Base-by-base conservation (phyloP, 768 basidiomycete genomes). In the Tulasnella sp. region DNA sequence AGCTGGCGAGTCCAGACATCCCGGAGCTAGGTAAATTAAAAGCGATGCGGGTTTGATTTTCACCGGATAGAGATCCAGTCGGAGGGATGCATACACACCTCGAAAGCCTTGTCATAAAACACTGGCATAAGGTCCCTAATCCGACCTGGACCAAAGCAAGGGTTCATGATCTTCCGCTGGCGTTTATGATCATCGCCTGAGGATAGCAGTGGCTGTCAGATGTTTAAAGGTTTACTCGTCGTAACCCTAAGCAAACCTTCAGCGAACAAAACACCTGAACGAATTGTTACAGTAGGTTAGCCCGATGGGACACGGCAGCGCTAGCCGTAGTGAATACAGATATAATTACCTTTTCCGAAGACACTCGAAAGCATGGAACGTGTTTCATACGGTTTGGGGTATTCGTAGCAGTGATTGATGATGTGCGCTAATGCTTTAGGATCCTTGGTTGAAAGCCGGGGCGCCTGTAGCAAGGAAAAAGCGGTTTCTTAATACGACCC, bases 131-230 rank as follows among this genome's bases (percentile, higher is more conserved):
- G 81, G 61, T 87, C 88, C 2, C 90, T 85, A 69, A 92, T 86
- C 80, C 91, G 90, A 1, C 86, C 83, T 2, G 86, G 85, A 1
- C 91, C 90, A 80, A 92, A 92, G 0, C 90, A 90, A 16, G 91
- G 91, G 79, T 91, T 92, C 71, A 78, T 78, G 13, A 78, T 73
- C 55, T 67, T 73, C 18, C 71, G 71, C 51, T 78, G 73, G 35
- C 77, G 72, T 6, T 26, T 75, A 40, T 77, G 77, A 15, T 77
- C 77, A 37, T 78, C 73, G 16, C 40, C 35, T 44, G 74, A 67
- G 70, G 44, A 55, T 11, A 32, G n/a, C 74, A 51, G n/a, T 18
- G 5, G 3, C 39, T 55, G n/a, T 26, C 7, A 35, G 23, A 23
- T 4, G 4, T 11, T 20, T 10, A 29, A 26, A 6, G 13, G 13